Evolutionary conservation across 768 basidiomycete genomes (phyloP).

Genomic region (Saitozyma podzolica): DNA sequence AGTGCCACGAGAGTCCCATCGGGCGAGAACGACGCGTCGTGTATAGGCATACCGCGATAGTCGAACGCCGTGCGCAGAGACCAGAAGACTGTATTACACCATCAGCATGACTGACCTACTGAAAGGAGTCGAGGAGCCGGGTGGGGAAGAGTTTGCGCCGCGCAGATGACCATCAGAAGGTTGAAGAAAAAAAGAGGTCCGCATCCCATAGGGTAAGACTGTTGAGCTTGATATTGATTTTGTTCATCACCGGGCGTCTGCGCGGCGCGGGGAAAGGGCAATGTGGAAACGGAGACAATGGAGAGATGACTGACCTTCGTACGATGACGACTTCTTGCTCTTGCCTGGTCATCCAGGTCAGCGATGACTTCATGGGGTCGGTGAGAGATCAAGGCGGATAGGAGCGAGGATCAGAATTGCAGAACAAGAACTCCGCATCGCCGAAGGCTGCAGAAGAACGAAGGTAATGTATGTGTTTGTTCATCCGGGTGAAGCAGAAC

Average conservation of each 20-base stretch:
- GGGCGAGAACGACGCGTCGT: constrained; percentile 69
- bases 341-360: constrained; percentile 11
- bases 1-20: constrained; percentile 85
- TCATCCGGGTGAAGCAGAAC: constrained; percentile 33
- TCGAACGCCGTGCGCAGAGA: constrained; percentile 69
- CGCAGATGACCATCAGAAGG: constrained; percentile 42
- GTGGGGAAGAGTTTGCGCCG: background rate
- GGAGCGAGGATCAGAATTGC: constrained; percentile 48
- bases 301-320: constrained; percentile 41
- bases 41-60: constrained; percentile 68
- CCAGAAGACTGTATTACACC: constrained; percentile 65
- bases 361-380: background rate
- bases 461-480: constrained; percentile 48
- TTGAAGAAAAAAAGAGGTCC: constrained; percentile 53
- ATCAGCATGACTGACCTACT: constrained; percentile 7
- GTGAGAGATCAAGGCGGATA: constrained; percentile 1
- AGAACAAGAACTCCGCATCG: constrained; percentile 48
- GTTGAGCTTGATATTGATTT: constrained; percentile 53
- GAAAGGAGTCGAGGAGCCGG: background rate
- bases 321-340: constrained; percentile 33
- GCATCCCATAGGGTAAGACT: constrained; percentile 49
- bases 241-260: constrained; percentile 38
- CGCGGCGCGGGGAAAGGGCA: constrained; percentile 11
- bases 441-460: constrained; percentile 38
- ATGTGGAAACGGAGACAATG: constrained; percentile 6